Evolutionary conservation across 2,329 filamentous ascomycete species (phyloP).

Genomic region (Penicillium sp.): DNA sequence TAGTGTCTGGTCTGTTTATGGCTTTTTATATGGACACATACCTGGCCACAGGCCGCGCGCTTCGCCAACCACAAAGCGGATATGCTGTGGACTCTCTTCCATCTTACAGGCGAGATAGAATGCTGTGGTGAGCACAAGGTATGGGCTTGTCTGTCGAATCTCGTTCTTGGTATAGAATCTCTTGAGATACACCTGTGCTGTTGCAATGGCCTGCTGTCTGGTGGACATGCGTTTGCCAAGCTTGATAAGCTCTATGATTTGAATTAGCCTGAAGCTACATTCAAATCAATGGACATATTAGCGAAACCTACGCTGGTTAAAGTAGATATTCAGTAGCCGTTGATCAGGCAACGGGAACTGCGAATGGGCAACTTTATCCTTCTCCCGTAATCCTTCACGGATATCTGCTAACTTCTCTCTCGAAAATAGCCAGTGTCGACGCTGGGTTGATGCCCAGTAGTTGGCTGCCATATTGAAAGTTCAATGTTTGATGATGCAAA

Average conservation of each 20-base stretch:
- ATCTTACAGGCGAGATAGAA: constrained; percentile 95
- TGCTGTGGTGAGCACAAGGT: constrained; percentile 83
- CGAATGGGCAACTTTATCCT: constrained; percentile 63
- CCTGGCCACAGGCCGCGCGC: constrained; percentile 75
- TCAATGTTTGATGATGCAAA: not conserved
- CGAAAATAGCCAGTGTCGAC: constrained; percentile 81
- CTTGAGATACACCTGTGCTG: constrained; percentile 88
- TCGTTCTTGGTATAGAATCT: constrained; percentile 87
- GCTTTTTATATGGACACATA: constrained; percentile 26
- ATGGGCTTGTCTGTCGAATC: constrained; percentile 85
- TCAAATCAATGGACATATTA: not conserved
- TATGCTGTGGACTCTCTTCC: constrained; percentile 95
- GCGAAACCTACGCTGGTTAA: constrained; percentile 65
- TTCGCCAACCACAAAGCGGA: constrained; percentile 78
- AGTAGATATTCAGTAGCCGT: constrained; percentile 79
- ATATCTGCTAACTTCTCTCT: constrained; percentile 68
- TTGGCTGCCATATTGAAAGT: constrained; percentile 67
- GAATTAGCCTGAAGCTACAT: constrained; percentile 1
- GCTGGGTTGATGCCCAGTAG: constrained; percentile 93
- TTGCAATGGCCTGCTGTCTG: constrained; percentile 85
- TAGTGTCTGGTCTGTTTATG: constrained; percentile 7
- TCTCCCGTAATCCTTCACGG: constrained; percentile 67
- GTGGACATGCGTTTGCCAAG: constrained; percentile 75
- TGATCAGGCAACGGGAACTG: constrained; percentile 74
- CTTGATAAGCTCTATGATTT: constrained; percentile 56